Evolutionary conservation across 1,284 basidiomycete genomes (phyloP), one percentile per base, ranked within the genome.

Genomic region (Sparassis latifolia): DNA sequence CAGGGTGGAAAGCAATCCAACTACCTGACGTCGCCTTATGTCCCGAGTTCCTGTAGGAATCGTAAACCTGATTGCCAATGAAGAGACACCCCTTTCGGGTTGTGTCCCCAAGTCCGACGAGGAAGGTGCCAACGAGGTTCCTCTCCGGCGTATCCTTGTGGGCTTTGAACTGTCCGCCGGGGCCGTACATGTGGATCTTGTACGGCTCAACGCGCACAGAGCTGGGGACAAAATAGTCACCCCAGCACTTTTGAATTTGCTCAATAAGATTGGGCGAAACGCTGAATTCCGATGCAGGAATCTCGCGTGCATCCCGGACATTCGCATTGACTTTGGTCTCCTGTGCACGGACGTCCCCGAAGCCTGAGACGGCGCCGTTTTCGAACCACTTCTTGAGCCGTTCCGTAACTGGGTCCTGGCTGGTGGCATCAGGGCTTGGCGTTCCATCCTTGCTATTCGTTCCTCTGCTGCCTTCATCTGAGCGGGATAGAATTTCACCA

Each of bases 1-100:
- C 70, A 0, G 71, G 65, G 54, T 68, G 70, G 51, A 73, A 71
- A 0, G 67, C 68, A 20, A 65, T 59, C 67, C 68, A 70, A 3
- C 45, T 39, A 0, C 62, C 35, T 6, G 35, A 12, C 7, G 7
- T 12, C 12, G 35, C 35, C 20, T 20, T 20, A 20, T 20, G 20
- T 20, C 20, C 20, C 20, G 20, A 20, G 20, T 20, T 20, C 20
- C 20, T 20, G 20, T 20, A 20, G 20, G 20, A 20, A 37, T 12
- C 12, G 35, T 7, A 12, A 37, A 7, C 6, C 12, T 37, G 6
- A 12, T 37, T 12, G 7, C 7, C 35, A 12, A 37, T 37, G 12
- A 6, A 37, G 12, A 37, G 12, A 37, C 35, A 37, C 57, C 5
- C 45, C 27, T 32, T 52, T 30, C 1, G 3, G 30, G 43, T 28